Evolutionary conservation across 352 stramenopile species (phyloP), one percentile per base, ranked within the genome.

Genomic region (Pythium sukuiense): DNA sequence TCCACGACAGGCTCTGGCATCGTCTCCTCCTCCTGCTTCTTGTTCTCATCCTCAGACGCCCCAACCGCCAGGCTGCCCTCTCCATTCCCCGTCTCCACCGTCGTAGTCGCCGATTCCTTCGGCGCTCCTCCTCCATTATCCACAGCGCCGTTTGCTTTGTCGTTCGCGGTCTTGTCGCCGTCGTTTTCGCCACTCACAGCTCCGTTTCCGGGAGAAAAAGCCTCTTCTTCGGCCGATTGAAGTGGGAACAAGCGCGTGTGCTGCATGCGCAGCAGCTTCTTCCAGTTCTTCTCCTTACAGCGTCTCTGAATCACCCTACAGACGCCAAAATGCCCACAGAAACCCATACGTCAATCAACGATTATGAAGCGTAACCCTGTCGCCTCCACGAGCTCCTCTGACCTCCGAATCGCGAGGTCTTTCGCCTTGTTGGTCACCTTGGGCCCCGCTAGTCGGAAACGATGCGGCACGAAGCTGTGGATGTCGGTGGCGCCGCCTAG

Each of bases 211-310:
- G 11, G 50, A 0, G 20, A 6, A 8, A 39, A 1, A n/a, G 32
- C 27, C 49, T 54, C 61, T 35, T 65, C 65, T 30, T 70, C 54
- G 18, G 35, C 27, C 13, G 49, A 2, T 8, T 62, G 27, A 54
- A 56, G 20, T 20, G 61, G 45, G 29, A 46, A 16, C 20, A 81
- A 67, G 46, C 79, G 71, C 33, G 50, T 55, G 50, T 85, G 80
- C 33, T 79, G 71, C 26, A 88, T 59, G 18, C 70, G 81, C 50
- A 92, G 76, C 67, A 92, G 69, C 61, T 92, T 92, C 60, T 82
- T 81, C 84, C 84, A 92, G 75, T 92, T 92, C 55, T 92, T 92
- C 66, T 92, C 81, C 73, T 78, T 85, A 55, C 81, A 90, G 43
- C 76, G 81, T 30, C 78, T 65, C 24, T 81, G 81, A 37, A 92